Conservation (phyloP, 345 rosid species). For the Anastatica hierochuntica region DNA sequence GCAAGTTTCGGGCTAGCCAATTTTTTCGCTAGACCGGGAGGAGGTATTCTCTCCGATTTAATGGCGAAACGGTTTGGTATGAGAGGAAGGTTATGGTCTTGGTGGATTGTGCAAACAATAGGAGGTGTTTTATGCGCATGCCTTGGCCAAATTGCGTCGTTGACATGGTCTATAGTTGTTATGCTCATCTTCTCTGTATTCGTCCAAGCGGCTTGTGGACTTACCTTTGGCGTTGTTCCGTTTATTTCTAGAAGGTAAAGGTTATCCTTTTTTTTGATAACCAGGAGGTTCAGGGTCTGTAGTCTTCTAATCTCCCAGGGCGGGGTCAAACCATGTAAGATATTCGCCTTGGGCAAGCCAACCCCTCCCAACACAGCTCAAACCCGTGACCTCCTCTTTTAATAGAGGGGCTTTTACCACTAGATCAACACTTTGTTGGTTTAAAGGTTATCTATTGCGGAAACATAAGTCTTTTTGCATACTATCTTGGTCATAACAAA, state of each 20-base stretch:
- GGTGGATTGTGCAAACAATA: slow-evolving; percentile 63
- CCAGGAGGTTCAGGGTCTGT: too few species aligned
- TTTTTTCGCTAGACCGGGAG: slow-evolving; percentile 61
- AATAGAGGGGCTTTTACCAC: too few species aligned
- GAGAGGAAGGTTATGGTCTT: slow-evolving; percentile 82
- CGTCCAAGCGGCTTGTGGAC: slow-evolving; percentile 83
- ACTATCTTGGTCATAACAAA: not conserved
- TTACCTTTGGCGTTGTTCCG: slow-evolving; percentile 88
- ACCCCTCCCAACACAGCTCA: too few species aligned
- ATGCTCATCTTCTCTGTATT: slow-evolving; percentile 71
- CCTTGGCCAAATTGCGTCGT: slow-evolving; percentile 42
- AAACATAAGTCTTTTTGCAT: too few species aligned
- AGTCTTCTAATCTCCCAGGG: too few species aligned
- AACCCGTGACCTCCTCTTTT: too few species aligned
- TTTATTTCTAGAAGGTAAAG: slow-evolving; percentile 70
- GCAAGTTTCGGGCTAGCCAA: slow-evolving; percentile 88
- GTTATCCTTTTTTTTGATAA: not conserved
- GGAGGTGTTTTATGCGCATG: slow-evolving; percentile 60
- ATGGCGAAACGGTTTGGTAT: slow-evolving; percentile 62
- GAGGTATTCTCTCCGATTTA: slow-evolving; percentile 59
- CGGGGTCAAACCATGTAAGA: too few species aligned
- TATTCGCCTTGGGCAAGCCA: too few species aligned
- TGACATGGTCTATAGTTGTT: slow-evolving; percentile 41
- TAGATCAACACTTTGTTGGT: too few species aligned
- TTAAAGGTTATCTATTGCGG: too few species aligned